Evolutionary conservation across 2,329 filamentous ascomycete species (phyloP).

Genomic region (Neospermospora avenae): DNA sequence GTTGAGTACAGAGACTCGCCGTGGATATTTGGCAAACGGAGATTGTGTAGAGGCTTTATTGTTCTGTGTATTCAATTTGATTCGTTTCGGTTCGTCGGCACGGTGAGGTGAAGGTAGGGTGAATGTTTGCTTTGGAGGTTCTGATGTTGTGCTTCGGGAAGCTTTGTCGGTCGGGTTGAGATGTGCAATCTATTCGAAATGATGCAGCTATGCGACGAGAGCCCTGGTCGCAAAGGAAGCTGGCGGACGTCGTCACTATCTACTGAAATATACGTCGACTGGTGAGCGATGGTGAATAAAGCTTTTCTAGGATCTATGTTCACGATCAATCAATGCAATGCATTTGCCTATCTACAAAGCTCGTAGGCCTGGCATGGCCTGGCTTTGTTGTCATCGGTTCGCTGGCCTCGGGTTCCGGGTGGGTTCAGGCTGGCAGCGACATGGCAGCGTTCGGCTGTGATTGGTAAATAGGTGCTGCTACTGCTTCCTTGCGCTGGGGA

Average conservation of each 20-base stretch:
- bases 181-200: slow-evolving; percentile 22
- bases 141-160: slow-evolving; percentile 7
- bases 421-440: slow-evolving; percentile 8
- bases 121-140: slow-evolving; percentile 12
- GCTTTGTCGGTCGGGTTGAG: slow-evolving; percentile 12
- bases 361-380: slow-evolving; percentile 11
- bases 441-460: slow-evolving; percentile 9
- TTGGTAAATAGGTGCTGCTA: too few species aligned
- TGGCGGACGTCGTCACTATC: neutral
- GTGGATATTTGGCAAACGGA: neutral
- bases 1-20: slow-evolving; percentile 4
- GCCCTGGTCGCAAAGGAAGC: slow-evolving; percentile 3
- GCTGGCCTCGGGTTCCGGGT: too few species aligned
- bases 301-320: neutral
- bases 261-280: neutral
- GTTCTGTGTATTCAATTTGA: slow-evolving; percentile 3
- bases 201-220: slow-evolving; percentile 4
- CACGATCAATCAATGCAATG: neutral
- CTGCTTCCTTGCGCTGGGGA: too few species aligned
- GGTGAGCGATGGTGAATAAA: slow-evolving; percentile 6
- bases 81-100: neutral
- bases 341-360: neutral
- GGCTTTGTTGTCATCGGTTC: slow-evolving; percentile 13
- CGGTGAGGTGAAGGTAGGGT: slow-evolving; percentile 5
- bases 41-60: too few species aligned